Evolutionary conservation across 306 rosid species (phyloP).

Genomic region (Lablab purpureus): DNA sequence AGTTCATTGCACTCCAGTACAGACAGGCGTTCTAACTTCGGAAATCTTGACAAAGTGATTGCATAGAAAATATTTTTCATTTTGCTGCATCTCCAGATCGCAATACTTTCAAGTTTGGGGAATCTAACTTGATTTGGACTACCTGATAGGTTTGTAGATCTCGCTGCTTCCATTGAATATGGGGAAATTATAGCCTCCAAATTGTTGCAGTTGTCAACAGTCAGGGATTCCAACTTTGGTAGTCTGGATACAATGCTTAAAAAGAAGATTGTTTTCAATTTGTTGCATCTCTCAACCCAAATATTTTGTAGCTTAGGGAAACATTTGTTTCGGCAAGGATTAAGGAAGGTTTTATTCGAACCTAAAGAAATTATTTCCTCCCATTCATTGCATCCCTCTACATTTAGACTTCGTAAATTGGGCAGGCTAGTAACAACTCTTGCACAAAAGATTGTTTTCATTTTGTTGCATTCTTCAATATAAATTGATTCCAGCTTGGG

Average conservation of each 20-base stretch:
- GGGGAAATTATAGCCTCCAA: slow-evolving; percentile 6
- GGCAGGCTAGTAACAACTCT: neutral
- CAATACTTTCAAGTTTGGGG: neutral
- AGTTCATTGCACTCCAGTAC: neutral
- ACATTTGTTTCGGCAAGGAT: neutral
- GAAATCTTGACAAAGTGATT: neutral
- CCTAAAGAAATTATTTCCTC: neutral
- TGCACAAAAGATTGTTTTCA: neutral
- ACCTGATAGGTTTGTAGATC: neutral
- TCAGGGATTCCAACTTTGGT: neutral
- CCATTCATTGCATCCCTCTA: slow-evolving; percentile 2
- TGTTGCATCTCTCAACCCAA: neutral
- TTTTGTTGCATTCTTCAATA: neutral
- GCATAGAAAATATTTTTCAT: neutral
- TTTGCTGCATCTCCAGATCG: neutral
- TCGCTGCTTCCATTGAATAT: neutral
- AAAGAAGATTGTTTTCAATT: slow-evolving; percentile 24
- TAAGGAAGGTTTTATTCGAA: neutral
- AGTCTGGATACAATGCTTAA: neutral
- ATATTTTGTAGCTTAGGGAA: neutral
- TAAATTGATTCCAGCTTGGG: neutral
- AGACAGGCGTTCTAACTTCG: neutral
- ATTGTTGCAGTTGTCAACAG: neutral
- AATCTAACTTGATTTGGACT: neutral
- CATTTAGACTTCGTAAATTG: neutral